Base-by-base conservation (phyloP, 2,329 filamentous ascomycete species). In the Trichoderma sp. region DNA sequence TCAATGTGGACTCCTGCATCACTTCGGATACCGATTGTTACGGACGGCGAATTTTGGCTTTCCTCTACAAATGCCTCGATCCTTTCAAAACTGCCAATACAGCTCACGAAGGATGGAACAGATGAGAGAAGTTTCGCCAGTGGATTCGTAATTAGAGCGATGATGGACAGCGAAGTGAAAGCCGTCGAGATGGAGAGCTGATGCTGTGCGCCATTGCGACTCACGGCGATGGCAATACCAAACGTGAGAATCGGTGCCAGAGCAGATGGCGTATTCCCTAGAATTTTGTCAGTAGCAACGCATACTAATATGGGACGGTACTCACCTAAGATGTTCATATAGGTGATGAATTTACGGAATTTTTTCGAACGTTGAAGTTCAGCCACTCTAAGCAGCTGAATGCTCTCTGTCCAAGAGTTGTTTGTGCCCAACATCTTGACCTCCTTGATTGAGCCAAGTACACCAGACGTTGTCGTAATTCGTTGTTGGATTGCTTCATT, bases 111-210 rank as follows among this genome's bases (percentile, higher is more conserved):
- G 4, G 58, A 63, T 2, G 73, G 73, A 1, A 75, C 69, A 3
- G 73, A 63, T 1, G 60, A 68, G 34, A 75, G 64, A 4, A 75
- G 67, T 1, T 69, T 64, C 3, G 70, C 67, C 8, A 75, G 22
- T 2, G 73, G 73, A 12, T 37, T 68, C 3, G 70, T 57, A 13
- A 75, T 70, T 9, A 75, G 48, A 1, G 48, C 64, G 17, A 75
- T 74, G 19, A 75, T 72, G 13, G 72, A 69, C 2, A 75, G 64
- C 1, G 74, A 73, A 0, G 73, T 73, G 59, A 75, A 75, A 15
- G 70, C 70, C 4, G 60, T 68, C 10, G 68, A 25, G 32, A 67
- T 45, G 5, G 50, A 48, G n/a, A 70, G 48, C 17, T 35, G 42
- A 52, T 63, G 22, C n/a, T 22, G 42, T 19, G n/a, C 25, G 4